Evolutionary conservation across 768 basidiomycete genomes (phyloP), one percentile per base, ranked within the genome.

Genomic region (Pleurotus tuber-regium): DNA sequence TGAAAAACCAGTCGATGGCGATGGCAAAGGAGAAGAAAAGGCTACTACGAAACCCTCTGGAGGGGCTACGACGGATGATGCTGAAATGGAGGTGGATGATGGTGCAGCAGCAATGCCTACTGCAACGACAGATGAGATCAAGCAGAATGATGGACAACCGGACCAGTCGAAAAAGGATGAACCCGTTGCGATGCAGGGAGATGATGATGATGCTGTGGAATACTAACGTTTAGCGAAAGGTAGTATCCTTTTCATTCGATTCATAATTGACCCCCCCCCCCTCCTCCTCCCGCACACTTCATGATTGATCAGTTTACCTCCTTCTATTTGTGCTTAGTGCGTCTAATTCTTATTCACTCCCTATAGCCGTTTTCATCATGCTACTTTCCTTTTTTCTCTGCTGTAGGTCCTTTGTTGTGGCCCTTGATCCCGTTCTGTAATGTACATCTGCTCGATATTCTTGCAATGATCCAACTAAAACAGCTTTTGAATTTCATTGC

Each of bases 121-220:
- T n/a, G n/a, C n/a, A n/a, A n/a, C n/a, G n/a, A n/a, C n/a, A n/a
- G n/a, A n/a, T n/a, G n/a, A n/a, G n/a, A 58, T 72, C 77, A 50
- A 60, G 61, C 53, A 54, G 61, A n/a, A n/a, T n/a, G n/a, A n/a
- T n/a, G n/a, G n/a, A 41, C 75, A 74, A 55, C 58, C 63, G 39
- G 77, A 79, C 54, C 43, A 46, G 29, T 11, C 26, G 26, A 75
- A 75, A 61, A 80, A 82, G 60, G 81, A 82, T 43, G 80, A 82
- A 50, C 58, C 74, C 24, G 65, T 74, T 30, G 63, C 75, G 6
- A 76, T 79, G 69, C 81, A 78, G 57, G 83, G 80, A 43, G 86
- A 89, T 52, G 88, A 87, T 56, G 88, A 89, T 56, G 88, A 89
- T 62, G 88, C 86, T 9, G 86, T 90, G 39, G 88, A 90, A 70